Base-by-base conservation (phyloP, 208 protist species). In the Leishmania mexicana region DNA sequence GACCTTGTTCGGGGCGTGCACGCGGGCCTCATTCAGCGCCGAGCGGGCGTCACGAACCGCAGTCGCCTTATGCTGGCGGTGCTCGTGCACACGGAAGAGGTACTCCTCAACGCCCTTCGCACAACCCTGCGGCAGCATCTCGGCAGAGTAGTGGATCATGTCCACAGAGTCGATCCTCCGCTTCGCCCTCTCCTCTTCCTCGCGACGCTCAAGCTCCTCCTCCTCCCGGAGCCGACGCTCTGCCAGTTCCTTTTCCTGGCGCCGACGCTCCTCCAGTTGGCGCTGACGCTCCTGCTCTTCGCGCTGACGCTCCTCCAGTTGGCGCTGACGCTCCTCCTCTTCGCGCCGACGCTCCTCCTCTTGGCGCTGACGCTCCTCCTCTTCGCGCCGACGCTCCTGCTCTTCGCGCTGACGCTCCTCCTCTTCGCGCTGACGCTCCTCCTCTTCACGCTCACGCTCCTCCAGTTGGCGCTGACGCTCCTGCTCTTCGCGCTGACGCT, bases 21-120 rank as follows among this genome's bases (percentile, higher is more conserved):
- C 78, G 62, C 88, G 89, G 3, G 79, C 84, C 80, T 92, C 88
- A 70, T 96, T 93, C 47, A 94, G 57, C 11, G 84, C 75, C 38
- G 84, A 81, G 31, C 90, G 93, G 0, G 88, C 88, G 21, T 84
- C 62, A 0, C 74, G 35, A 40, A 90, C 88, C 51, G 72, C 83
- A 24, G 65, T 38, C 6, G n/a, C 51, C 8, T 81, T 31, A 1
- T 15, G 72, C 38, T 83, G 57, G 24, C 81, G 75, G 40, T 84
- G n/a, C 68, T 86, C 85, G 81, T 88, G 80, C 49, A 88, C 67
- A 51, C 81, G 76, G 65, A 86, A 79, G 60, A 92, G 83, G 79
- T 92, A 92, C 72, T 82, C 73, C 68, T 85, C 67, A 8, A 88
- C 81, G 7, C 31, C 10, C 42, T 51, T 75, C 47, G 73, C 81